Evolutionary conservation across 495 filamentous ascomycete species (phyloP).

Genomic region (Bathelium albidoporum): DNA sequence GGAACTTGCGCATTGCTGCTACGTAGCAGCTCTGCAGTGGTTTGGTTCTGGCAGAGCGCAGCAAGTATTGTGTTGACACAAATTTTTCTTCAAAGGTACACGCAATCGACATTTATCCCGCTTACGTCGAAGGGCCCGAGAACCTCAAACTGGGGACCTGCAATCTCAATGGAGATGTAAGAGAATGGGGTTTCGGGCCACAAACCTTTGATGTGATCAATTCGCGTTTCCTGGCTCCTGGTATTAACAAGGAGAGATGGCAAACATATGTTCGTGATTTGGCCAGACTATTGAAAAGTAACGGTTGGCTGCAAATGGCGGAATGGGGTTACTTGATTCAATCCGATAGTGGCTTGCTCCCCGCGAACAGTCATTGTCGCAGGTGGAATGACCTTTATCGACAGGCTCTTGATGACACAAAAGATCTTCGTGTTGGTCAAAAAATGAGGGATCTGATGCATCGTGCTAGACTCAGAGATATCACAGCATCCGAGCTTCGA

Average conservation of each 20-base stretch:
- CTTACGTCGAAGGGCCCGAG: slow-evolving; percentile 14
- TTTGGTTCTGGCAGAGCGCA: too few species aligned
- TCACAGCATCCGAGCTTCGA: background rate
- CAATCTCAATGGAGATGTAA: slow-evolving; percentile 26
- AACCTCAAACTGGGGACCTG: slow-evolving; percentile 19
- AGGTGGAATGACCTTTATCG: slow-evolving; percentile 25
- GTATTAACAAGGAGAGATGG: slow-evolving; percentile 72
- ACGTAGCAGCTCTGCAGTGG: too few species aligned
- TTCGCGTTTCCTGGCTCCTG: slow-evolving; percentile 67
- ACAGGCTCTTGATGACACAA: slow-evolving; percentile 17
- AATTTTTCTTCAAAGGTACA: slow-evolving; percentile 15
- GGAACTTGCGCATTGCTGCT: too few species aligned
- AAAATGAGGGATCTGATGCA: slow-evolving; percentile 14
- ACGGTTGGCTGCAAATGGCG: slow-evolving; percentile 86
- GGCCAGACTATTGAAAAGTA: slow-evolving; percentile 50
- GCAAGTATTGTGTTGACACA: slow-evolving; percentile 11
- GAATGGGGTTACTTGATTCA: slow-evolving; percentile 84
- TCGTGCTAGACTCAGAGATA: slow-evolving; percentile 11
- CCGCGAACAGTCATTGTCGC: slow-evolving; percentile 30
- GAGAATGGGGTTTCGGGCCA: slow-evolving; percentile 23
- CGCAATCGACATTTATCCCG: slow-evolving; percentile 22
- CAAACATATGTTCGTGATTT: slow-evolving; percentile 70
- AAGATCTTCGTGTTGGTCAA: slow-evolving; percentile 26
- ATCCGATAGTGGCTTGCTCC: slow-evolving; percentile 79
- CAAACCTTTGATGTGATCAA: slow-evolving; percentile 84